These are phyloP conservation scores for Carpinus viminea DNA, from an alignment of 306 rosid species.

Conservation along the genomic window DNA sequence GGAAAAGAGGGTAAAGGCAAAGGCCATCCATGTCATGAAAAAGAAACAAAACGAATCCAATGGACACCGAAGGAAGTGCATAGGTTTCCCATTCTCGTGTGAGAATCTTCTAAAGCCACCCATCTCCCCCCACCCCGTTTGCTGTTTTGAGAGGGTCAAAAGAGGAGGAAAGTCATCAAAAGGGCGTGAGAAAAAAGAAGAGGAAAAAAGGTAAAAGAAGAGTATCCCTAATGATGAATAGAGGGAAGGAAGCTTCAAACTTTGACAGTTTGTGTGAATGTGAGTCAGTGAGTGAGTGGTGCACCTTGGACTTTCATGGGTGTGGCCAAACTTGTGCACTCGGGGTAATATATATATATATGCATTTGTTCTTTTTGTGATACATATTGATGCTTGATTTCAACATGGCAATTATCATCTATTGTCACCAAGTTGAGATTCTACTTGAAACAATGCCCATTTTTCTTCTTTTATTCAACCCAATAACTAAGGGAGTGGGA, in stretches of 20 bases:
- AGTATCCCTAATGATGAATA: constrained; percentile 14
- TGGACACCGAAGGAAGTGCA: constrained; percentile 31
- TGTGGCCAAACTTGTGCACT: not conserved
- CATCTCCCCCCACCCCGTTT: not conserved
- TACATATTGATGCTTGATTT: no score
- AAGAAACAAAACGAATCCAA: constrained; percentile 31
- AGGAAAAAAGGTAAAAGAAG: not conserved
- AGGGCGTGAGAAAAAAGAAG: not conserved
- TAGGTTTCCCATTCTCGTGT: constrained; percentile 1
- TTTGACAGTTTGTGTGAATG: constrained; percentile 4
- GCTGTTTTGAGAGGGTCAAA: not conserved
- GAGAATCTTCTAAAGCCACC: constrained; percentile 26
- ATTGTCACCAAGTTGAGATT: no score
- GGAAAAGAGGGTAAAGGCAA: constrained; percentile 25
- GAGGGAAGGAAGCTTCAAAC: constrained; percentile 8
- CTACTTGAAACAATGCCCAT: no score
- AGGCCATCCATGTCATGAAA: not conserved
- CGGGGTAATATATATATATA: no score
- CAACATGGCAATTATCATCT: no score
- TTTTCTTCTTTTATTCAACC: no score
- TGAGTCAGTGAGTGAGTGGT: not conserved
- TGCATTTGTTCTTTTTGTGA: no score
- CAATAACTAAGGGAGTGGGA: no score
- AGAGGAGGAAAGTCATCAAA: not conserved
- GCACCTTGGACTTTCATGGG: not conserved